Evolutionary conservation across 306 rosid species (phyloP).

Genomic region (Abrus precatorius): DNA sequence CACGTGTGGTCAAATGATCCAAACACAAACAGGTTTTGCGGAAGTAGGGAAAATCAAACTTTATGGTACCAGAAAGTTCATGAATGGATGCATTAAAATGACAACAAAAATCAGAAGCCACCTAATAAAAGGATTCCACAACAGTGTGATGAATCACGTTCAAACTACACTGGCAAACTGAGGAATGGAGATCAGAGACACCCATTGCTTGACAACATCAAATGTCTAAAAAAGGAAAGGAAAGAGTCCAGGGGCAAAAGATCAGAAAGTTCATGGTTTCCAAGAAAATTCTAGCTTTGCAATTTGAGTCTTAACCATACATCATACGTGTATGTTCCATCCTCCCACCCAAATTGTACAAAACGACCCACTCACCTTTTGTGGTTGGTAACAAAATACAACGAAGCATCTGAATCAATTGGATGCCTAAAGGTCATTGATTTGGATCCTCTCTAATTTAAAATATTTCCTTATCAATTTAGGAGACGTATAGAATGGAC

Average conservation of each 20-base stretch:
- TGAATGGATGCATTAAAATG: background rate
- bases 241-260: background rate
- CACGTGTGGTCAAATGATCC: background rate
- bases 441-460: background rate
- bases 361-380: background rate
- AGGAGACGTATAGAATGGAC: background rate
- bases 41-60: conserved; percentile 1
- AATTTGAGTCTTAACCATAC: background rate
- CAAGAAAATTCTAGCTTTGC: background rate
- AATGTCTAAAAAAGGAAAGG: background rate
- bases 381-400: background rate
- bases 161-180: background rate
- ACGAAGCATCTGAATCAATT: background rate
- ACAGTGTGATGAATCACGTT: background rate
- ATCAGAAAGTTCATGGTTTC: background rate
- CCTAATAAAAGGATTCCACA: background rate
- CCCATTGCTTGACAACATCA: background rate
- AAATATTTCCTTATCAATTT: background rate
- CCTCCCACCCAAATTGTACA: background rate
- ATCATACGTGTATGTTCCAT: background rate
- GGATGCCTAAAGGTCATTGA: background rate
- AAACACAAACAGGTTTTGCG: background rate
- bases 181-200: background rate
- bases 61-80: background rate
- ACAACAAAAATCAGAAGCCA: too few relatives aligned